Conservation (phyloP, 75 land plant species). For the Chamaecyparis obtusa region DNA sequence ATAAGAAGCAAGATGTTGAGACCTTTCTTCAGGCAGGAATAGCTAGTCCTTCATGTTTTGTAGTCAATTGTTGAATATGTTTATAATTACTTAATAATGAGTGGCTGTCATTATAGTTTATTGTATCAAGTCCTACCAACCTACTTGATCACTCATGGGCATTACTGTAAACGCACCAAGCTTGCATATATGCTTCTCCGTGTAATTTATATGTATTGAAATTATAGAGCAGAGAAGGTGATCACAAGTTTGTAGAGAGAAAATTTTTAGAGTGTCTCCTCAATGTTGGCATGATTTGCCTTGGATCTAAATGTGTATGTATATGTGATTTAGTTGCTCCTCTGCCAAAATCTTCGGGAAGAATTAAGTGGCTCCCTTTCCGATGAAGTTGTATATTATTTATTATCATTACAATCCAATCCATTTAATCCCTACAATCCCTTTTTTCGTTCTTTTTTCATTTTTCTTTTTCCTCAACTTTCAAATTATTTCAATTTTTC, state of each 20-base stretch:
- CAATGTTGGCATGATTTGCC: neutral
- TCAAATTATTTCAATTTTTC: too few relatives aligned
- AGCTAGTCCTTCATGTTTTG: neutral
- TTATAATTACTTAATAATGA: neutral
- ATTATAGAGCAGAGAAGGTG: neutral
- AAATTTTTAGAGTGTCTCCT: neutral
- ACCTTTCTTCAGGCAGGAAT: neutral
- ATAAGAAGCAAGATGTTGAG: neutral
- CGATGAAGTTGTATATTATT: neutral
- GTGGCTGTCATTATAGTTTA: neutral
- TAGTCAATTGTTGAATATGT: neutral
- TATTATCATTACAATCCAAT: too few relatives aligned
- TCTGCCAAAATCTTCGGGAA: neutral
- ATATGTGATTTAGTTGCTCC: neutral
- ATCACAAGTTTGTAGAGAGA: neutral
- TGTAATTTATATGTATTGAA: neutral
- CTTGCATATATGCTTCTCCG: neutral
- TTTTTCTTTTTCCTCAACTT: too few relatives aligned
- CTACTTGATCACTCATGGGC: neutral
- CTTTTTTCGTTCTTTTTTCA: too few relatives aligned
- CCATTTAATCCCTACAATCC: too few relatives aligned
- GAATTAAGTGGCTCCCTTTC: neutral
- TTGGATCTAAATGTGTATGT: neutral
- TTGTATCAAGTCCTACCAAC: neutral
- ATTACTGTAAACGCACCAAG: neutral